Evolutionary conservation across 2,329 filamentous ascomycete species (phyloP).

Genomic region (Stagonosporopsis tanaceti): DNA sequence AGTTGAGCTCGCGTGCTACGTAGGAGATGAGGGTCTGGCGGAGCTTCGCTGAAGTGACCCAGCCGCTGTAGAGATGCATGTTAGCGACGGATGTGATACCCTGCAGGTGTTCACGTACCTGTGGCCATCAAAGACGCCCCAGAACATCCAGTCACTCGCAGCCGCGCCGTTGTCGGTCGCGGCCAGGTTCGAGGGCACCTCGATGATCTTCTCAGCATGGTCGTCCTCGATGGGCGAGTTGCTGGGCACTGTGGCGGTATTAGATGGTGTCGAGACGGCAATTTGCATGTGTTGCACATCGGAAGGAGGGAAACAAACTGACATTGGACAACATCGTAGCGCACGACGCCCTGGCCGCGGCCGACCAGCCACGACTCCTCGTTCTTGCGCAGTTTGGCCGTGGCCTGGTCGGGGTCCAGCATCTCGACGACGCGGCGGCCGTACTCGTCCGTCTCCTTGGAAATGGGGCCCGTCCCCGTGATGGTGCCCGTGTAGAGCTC

Average conservation of each 20-base stretch:
- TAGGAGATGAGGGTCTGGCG: constrained; percentile 91
- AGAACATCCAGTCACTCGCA: constrained; percentile 97
- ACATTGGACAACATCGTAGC: constrained; percentile 90
- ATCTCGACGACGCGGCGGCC: constrained; percentile 91
- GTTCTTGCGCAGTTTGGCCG: constrained; percentile 83
- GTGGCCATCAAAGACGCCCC: constrained; percentile 98
- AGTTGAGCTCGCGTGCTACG: constrained; percentile 90
- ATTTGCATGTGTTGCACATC: not conserved
- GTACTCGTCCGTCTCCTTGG: constrained; percentile 85
- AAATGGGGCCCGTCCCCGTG: constrained; percentile 83
- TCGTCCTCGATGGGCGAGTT: constrained; percentile 99
- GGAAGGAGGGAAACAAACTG: not conserved
- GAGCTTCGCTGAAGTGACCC: constrained; percentile 96
- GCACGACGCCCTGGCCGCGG: constrained; percentile 86
- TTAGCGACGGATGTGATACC: not conserved
- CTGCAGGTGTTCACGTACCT: constrained; percentile 63
- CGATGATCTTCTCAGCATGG: constrained; percentile 96
- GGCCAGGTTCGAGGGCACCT: constrained; percentile 73
- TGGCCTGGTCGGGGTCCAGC: constrained; percentile 93
- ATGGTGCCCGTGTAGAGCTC: constrained; percentile 89
- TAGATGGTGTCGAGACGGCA: not conserved
- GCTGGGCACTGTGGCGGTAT: constrained; percentile 68
- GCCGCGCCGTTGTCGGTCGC: constrained; percentile 62
- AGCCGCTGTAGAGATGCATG: constrained; percentile 68
- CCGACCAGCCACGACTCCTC: constrained; percentile 93